Base-by-base conservation (phyloP, 2,329 filamentous ascomycete species). In the Alternaria panax region DNA sequence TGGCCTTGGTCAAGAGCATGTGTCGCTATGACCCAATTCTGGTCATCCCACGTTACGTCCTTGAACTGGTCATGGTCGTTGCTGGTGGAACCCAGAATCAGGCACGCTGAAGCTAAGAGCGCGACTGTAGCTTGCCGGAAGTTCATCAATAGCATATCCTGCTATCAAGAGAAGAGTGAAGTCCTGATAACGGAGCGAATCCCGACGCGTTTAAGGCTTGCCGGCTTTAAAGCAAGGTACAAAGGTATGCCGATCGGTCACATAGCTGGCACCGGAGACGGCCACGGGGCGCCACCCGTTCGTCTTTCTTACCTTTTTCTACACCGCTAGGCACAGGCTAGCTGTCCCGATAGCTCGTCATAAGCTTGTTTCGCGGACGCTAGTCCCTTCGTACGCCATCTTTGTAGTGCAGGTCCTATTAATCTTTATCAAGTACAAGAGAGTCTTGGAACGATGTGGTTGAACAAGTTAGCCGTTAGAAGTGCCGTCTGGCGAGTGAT, bases 11-110 rank as follows among this genome's bases (percentile, higher is more conserved):
- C 83, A 14, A 89, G 75, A 9, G 75, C 72, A 11, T 80, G 84
- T 9, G 85, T 87, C 5, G 79, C 81, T 22, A 89, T 75, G 14
- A 79, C 74, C 87, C 87, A 89, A 38, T 83, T 82, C 22, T 81
- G 79, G 60, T 87, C 82, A 70, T 88, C 84, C 86, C 86, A 89
- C 2, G 82, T 83, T 18, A 87, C 85, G 41, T 82, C 79, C 24
- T 60, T 59, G 51, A 74, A 73, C 25, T 66, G 60, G 18, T 69
- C 62, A 46, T 68, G 66, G 57, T 69, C 65, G 50, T 55, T 67
- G 55, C 65, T 69, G 9, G 57, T 65, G 9, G 68, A 67, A 42
- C 51, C 43, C 4, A 16, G 43, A 20, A 51, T 59, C 22, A 64
- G 53, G 24, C 9, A 50, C 18, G 42, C 38, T 25, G 63, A 60